A percentile compares a stretch with the other conserved stretches of the same genome.
Evolutionary conservation across 2,329 filamentous ascomycete genomes (phyloP).

Genomic region (Dactylonectria estremocensis): DNA sequence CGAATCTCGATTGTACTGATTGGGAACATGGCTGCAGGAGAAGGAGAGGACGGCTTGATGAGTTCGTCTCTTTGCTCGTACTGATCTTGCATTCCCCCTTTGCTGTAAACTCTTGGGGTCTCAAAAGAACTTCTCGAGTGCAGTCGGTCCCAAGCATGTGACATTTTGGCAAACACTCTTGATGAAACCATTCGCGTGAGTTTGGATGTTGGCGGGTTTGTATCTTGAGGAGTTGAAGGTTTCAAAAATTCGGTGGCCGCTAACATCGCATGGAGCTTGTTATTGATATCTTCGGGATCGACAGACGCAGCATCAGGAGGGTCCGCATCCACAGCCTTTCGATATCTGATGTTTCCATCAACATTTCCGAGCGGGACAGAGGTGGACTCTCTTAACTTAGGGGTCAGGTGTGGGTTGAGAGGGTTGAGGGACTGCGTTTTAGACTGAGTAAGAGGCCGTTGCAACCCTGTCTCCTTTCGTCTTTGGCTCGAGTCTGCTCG

Average conservation of each 20-base stretch:
- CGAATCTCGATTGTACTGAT: slow-evolving; percentile 53
- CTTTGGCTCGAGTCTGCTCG: slow-evolving; percentile 30
- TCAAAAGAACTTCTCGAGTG: slow-evolving; percentile 47
- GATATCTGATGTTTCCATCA: slow-evolving; percentile 34
- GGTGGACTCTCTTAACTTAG: slow-evolving; percentile 19
- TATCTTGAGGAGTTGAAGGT: slow-evolving; percentile 39
- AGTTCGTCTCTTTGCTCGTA: slow-evolving; percentile 10
- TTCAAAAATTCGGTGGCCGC: slow-evolving; percentile 55
- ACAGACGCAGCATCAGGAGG: slow-evolving; percentile 9
- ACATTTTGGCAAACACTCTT: slow-evolving; percentile 53
- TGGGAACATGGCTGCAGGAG: slow-evolving; percentile 35
- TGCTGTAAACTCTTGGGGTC: slow-evolving; percentile 29
- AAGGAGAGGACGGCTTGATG: slow-evolving; percentile 25
- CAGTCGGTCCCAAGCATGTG: slow-evolving; percentile 53
- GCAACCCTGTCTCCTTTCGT: slow-evolving; percentile 32
- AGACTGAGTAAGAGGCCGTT: slow-evolving; percentile 33
- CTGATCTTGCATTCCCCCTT: background rate
- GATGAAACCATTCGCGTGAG: slow-evolving; percentile 49
- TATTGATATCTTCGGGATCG: slow-evolving; percentile 48
- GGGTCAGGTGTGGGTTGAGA: slow-evolving; percentile 40
- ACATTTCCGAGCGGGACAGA: slow-evolving; percentile 30
- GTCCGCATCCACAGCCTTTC: slow-evolving; percentile 6
- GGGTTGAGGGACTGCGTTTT: slow-evolving; percentile 36
- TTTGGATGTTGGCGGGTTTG: slow-evolving; percentile 39
- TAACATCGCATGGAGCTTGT: slow-evolving; percentile 57